These are phyloP conservation scores for Populus tomentosa DNA, from an alignment of 441 rosid species.

Conservation along the genomic window DNA sequence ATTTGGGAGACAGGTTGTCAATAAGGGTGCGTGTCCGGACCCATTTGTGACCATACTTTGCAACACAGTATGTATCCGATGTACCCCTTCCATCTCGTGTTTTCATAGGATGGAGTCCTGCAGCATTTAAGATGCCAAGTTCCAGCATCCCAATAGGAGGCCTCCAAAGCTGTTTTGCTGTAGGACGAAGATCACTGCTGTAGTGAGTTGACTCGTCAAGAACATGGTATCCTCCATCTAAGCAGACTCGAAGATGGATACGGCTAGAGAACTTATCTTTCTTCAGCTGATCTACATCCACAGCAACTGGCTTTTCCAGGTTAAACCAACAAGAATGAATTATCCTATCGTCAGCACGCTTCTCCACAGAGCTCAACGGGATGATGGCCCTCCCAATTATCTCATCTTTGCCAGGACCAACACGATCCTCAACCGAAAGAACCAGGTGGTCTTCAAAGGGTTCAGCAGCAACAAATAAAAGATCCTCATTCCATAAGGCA, in stretches of 20 bases:
- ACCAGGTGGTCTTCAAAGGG: slow-evolving; percentile 85
- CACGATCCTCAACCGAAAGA: slow-evolving; percentile 75
- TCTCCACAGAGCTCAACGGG: slow-evolving; percentile 73
- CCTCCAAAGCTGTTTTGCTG: slow-evolving; percentile 90
- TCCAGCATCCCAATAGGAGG: slow-evolving; percentile 84
- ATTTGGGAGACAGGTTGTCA: slow-evolving; percentile 69
- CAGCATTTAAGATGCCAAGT: slow-evolving; percentile 77
- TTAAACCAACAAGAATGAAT: slow-evolving; percentile 87
- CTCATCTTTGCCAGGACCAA: slow-evolving; percentile 83
- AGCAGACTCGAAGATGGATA: slow-evolving; percentile 83
- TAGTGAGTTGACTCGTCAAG: slow-evolving; percentile 93
- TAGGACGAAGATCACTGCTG: slow-evolving; percentile 93
- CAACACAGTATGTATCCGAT: slow-evolving; percentile 88
- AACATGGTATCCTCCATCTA: slow-evolving; percentile 95
- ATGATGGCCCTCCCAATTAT: slow-evolving; percentile 71
- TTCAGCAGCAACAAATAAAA: slow-evolving; percentile 80
- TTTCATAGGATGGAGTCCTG: slow-evolving; percentile 93
- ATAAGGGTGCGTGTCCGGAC: slow-evolving; percentile 82
- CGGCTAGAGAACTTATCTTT: slow-evolving; percentile 82
- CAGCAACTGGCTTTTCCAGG: slow-evolving; percentile 73
- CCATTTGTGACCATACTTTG: slow-evolving; percentile 95
- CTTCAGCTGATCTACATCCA: slow-evolving; percentile 83
- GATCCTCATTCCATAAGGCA: slow-evolving; percentile 94
- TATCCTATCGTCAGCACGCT: slow-evolving; percentile 80
- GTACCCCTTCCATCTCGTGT: slow-evolving; percentile 82